Evolutionary conservation across 495 filamentous ascomycete species (phyloP).

Genomic region (Hypoxylon lenormandii): DNA sequence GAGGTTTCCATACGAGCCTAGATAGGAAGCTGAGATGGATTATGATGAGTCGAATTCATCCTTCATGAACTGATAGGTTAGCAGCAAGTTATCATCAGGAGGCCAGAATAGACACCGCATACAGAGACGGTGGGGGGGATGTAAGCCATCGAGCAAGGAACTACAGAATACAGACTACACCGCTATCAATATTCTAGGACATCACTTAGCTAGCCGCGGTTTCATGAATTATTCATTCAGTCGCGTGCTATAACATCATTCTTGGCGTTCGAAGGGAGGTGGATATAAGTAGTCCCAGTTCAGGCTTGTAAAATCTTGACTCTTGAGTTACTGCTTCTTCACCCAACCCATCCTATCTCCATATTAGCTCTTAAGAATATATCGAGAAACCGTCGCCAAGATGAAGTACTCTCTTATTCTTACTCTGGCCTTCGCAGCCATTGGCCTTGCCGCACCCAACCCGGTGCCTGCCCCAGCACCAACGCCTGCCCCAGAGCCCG

Average conservation of each 20-base stretch:
- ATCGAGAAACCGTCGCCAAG: not conserved
- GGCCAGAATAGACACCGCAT: not conserved
- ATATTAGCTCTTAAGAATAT: not conserved
- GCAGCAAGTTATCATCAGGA: not conserved
- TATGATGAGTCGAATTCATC: conserved; percentile 10
- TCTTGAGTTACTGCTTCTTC: not conserved
- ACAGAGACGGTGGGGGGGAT: not conserved
- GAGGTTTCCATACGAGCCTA: not conserved
- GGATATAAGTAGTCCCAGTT: conserved; percentile 1
- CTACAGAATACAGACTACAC: not conserved
- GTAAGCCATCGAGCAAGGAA: not conserved
- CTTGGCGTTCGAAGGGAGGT: not conserved
- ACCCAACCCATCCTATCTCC: not conserved
- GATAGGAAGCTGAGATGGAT: conserved; percentile 9
- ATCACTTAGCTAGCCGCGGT: not conserved
- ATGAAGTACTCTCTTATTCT: conserved; percentile 27
- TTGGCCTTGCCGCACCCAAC: conserved; percentile 15
- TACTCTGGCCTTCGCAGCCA: conserved; percentile 14
- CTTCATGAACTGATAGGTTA: conserved; percentile 3
- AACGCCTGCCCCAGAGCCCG: not conserved
- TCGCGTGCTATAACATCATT: conserved; percentile 1
- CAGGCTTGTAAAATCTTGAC: not conserved
- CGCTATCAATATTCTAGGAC: not conserved
- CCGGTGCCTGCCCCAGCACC: not conserved
- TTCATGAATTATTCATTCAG: not conserved